Evolutionary conservation across 352 stramenopile genomes (phyloP), one percentile per base, ranked within the genome.

Genomic region (Pythium dissotocum): DNA sequence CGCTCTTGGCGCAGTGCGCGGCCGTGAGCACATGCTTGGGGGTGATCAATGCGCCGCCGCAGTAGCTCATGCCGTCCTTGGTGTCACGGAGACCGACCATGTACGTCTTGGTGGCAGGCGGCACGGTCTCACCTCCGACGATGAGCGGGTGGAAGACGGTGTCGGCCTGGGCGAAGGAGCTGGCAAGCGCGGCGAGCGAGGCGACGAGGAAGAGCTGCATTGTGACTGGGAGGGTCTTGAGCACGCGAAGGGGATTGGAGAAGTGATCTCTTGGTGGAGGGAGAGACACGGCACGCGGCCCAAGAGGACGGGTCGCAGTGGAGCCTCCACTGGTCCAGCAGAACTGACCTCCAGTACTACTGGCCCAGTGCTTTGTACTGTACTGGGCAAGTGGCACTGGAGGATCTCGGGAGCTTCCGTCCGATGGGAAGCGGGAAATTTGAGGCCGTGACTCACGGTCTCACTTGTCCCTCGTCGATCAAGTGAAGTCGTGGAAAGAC

Each of bases 41-140:
- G 9, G 57, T n/a, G 57, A 63, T 63, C 30, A 63, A 33, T 33
- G 57, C 51, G 57, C 57, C 57, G 26, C 57, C 57, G 38, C 57
- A 63, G 42, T 26, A 35, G 33, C 38, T 42, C 24, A n/a, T 26
- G 36, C 38, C 54, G 5, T 62, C 46, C n/a, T 38, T n/a, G 13
- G 38, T 49, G 3, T 46, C 16, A 6, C 55, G 53, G 30, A 69
- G 63, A 33, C 63, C 63, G 36, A 36, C 42, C 2, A 58, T 6
- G 53, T 69, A 69, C 0, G 57, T 63, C 33, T 52, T 49, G 24
- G 36, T 33, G 8, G n/a, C 40, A 8, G 42, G n/a, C 10, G 57
- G 57, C 35, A 63, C 57, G 24, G 24, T 16, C 14, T 51, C 33
- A 36, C 57, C 57, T 24, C 57, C 57, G 21, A 63, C 36, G 42